phyloP scores from a whole-genome alignment of 306 rosid species.

The Medicago arabica region DNA sequence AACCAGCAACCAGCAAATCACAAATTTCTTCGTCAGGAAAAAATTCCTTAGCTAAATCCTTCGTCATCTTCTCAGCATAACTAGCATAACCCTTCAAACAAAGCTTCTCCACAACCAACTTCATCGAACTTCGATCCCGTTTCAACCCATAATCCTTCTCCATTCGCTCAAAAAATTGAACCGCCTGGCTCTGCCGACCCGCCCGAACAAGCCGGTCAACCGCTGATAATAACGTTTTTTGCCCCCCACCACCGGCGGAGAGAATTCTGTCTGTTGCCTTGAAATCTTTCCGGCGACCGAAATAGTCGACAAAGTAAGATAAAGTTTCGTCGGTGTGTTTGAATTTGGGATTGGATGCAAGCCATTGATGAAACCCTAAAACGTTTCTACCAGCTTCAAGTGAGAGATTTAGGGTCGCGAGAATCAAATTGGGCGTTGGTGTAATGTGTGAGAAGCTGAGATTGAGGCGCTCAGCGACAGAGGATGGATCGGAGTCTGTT shows the following conservation, averaged over 20 bases:
- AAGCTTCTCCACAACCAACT: conserved; percentile 69
- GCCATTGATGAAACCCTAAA: conserved; percentile 69
- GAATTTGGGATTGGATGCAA: conserved; percentile 59
- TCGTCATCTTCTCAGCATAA: conserved; percentile 79
- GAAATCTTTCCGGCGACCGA: conserved; percentile 83
- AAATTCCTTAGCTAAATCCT: conserved; percentile 64
- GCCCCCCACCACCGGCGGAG: conserved; percentile 47
- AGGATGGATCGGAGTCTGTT: conserved; percentile 50
- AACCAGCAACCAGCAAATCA: conserved; percentile 68
- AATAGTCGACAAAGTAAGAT: conserved; percentile 66
- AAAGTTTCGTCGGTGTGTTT: conserved; percentile 65
- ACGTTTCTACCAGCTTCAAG: conserved; percentile 70
- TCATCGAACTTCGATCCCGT: conserved; percentile 58
- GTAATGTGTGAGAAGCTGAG: conserved; percentile 72
- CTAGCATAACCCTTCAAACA: conserved; percentile 70
- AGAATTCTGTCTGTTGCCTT: conserved; percentile 70
- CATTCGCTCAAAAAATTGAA: conserved; percentile 78
- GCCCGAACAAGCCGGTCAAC: conserved; percentile 75
- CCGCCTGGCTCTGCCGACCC: conserved; percentile 56
- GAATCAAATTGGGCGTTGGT: conserved; percentile 56
- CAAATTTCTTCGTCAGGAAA: conserved; percentile 70
- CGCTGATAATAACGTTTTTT: conserved; percentile 57
- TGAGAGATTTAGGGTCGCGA: conserved; percentile 59
- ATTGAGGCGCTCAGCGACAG: conserved; percentile 64
- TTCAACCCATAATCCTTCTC: conserved; percentile 72